Percentiles rank a stretch among this genome's conserved stretches.
phyloP scores from a whole-genome alignment of 73 alveolate genomes.

The Breviolum minutum region DNA sequence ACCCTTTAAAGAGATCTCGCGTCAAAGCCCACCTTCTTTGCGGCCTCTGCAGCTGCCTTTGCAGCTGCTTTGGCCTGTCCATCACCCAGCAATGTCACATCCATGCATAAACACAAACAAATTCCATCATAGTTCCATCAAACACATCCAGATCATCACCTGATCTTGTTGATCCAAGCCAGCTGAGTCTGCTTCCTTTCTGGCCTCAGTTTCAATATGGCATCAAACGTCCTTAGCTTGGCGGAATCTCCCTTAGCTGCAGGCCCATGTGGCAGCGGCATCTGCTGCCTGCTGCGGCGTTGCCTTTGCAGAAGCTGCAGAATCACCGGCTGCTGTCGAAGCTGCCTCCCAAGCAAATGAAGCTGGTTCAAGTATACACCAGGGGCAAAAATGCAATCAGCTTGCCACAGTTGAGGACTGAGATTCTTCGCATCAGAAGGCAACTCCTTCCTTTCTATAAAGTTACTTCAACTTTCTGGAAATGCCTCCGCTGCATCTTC shows the following conservation, averaged over 20 bases:
- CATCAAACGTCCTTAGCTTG: background rate
- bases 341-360: background rate
- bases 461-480: background rate
- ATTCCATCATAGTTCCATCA: background rate
- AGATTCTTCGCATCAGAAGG: background rate
- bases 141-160: background rate
- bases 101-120: background rate
- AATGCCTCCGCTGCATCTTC: slow-evolving; percentile 58
- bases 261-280: slow-evolving; percentile 70
- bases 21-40: background rate
- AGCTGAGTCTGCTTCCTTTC: background rate
- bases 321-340: background rate
- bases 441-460: background rate
- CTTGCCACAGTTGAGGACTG: background rate
- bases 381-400: background rate
- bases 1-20: too few species aligned
- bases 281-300: slow-evolving; percentile 70
- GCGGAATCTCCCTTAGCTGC: background rate
- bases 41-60: slow-evolving; percentile 54
- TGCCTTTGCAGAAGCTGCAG: slow-evolving; percentile 39
- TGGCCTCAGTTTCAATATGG: background rate
- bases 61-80: slow-evolving; percentile 47
- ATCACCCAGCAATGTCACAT: background rate
- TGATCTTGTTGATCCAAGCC: slow-evolving; percentile 54
- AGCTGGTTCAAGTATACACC: background rate